phyloP scores from a whole-genome alignment of 192 early-diverging fungal species.

The Coemansia sp. region DNA sequence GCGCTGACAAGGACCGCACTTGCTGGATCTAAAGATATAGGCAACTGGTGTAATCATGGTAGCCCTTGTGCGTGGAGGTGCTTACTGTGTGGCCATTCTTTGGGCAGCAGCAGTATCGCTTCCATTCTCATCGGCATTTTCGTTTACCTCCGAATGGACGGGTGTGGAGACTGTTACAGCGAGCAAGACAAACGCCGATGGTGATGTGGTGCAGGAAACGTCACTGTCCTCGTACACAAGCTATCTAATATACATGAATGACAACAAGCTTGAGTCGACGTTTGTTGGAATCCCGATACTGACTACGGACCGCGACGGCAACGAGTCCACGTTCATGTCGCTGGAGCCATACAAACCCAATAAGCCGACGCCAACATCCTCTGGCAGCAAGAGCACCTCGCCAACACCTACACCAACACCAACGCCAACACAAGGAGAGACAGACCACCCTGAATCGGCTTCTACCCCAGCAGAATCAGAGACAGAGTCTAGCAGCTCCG shows the following conservation, averaged over 20 bases:
- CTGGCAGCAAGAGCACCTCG: background rate
- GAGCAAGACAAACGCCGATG: slow-evolving; percentile 12
- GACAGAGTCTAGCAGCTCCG: background rate
- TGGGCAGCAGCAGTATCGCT: background rate
- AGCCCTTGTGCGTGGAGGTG: background rate
- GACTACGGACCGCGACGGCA: slow-evolving; percentile 30
- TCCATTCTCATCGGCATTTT: slow-evolving; percentile 18
- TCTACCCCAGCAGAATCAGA: background rate
- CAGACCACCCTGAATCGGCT: background rate
- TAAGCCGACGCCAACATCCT: background rate
- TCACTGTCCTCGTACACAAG: slow-evolving; percentile 27
- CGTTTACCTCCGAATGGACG: slow-evolving; percentile 18
- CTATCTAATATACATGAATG: slow-evolving; percentile 46
- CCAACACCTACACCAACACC: background rate
- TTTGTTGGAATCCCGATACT: slow-evolving; percentile 36
- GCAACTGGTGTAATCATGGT: background rate
- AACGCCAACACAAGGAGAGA: background rate
- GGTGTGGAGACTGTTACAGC: slow-evolving; percentile 16
- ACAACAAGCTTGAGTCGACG: slow-evolving; percentile 20
- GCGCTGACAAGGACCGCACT: background rate
- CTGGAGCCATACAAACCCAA: slow-evolving; percentile 1
- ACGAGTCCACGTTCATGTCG: slow-evolving; percentile 27
- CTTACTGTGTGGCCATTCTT: background rate
- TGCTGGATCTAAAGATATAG: background rate
- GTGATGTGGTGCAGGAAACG: slow-evolving; percentile 11